Evolutionary conservation across 768 basidiomycete species (phyloP).

Genomic region (Mycena vitilis): DNA sequence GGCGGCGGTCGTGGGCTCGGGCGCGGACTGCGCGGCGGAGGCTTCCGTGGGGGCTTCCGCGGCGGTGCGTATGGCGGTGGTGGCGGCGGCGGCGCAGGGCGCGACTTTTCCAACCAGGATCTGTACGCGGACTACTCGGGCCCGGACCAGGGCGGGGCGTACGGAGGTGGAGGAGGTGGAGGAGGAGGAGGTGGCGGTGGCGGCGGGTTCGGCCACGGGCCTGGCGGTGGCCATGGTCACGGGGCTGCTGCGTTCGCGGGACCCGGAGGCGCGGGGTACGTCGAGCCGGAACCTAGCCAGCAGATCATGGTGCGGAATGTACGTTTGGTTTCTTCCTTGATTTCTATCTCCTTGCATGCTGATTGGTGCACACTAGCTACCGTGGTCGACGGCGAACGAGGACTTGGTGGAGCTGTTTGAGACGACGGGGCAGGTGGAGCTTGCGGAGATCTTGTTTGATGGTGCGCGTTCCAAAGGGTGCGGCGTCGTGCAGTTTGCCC

Average conservation of each 20-base stretch:
- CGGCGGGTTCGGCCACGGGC: slow-evolving; percentile 44
- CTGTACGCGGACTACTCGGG: slow-evolving; percentile 94
- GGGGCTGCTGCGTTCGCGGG: slow-evolving; percentile 49
- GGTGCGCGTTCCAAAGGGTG: slow-evolving; percentile 93
- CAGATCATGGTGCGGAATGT: slow-evolving; percentile 99
- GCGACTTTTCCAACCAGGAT: slow-evolving; percentile 89
- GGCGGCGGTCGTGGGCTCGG: slow-evolving; percentile 56
- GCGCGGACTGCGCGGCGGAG: slow-evolving; percentile 51
- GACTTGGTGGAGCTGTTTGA: slow-evolving; percentile 98
- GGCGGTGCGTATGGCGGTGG: slow-evolving; percentile 54
- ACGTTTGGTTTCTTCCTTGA: slow-evolving; percentile 51
- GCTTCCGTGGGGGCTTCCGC: slow-evolving; percentile 49
- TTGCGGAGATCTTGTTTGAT: slow-evolving; percentile 95
- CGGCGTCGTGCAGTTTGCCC: slow-evolving; percentile 95
- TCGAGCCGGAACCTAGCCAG: slow-evolving; percentile 87
- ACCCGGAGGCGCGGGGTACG: slow-evolving; percentile 48
- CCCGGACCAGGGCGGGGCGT: slow-evolving; percentile 72
- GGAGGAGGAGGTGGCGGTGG: slow-evolving; percentile 45
- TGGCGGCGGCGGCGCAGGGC: slow-evolving; percentile 50
- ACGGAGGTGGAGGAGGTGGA: slow-evolving; percentile 48
- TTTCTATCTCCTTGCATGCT: slow-evolving; percentile 6
- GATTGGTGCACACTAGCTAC: slow-evolving; percentile 65
- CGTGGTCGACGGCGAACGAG: slow-evolving; percentile 99
- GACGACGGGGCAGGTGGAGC: slow-evolving; percentile 94
- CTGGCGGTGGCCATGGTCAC: slow-evolving; percentile 42